Percentiles rank a stretch among this genome's conserved stretches.
These are phyloP conservation scores for Termitomyces sp. DNA, from an alignment of 768 basidiomycete genomes.

Conservation along the genomic window DNA sequence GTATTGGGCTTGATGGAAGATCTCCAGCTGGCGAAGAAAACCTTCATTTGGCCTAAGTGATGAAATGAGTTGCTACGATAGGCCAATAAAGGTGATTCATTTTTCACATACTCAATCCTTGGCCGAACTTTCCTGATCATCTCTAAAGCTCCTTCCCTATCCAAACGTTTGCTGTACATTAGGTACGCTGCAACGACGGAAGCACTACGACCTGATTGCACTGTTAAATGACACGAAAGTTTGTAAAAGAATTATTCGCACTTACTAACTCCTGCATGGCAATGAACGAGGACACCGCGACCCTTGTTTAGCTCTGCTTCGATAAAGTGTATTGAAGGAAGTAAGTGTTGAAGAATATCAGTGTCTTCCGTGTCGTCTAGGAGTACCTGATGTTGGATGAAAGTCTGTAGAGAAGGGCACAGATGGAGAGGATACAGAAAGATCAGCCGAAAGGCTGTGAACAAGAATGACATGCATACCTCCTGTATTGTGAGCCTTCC, in stretches of 20 bases:
- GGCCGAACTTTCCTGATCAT: slow-evolving; percentile 67
- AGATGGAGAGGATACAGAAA: background rate
- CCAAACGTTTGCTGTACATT: slow-evolving; percentile 66
- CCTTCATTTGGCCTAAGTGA: slow-evolving; percentile 74
- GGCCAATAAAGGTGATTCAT: background rate
- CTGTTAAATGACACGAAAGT: background rate
- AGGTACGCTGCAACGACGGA: slow-evolving; percentile 87
- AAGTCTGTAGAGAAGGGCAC: slow-evolving; percentile 47
- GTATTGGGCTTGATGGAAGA: slow-evolving; percentile 73
- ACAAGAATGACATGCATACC: slow-evolving; percentile 33
- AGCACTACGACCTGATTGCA: slow-evolving; percentile 66
- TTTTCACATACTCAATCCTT: slow-evolving; percentile 51
- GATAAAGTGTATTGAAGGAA: slow-evolving; percentile 82
- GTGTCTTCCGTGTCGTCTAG: slow-evolving; percentile 74
- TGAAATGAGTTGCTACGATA: background rate
- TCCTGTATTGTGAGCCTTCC: slow-evolving; percentile 64
- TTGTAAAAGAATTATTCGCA: slow-evolving; percentile 9
- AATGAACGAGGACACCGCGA: slow-evolving; percentile 82
- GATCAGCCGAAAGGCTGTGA: background rate
- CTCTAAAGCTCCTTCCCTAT: slow-evolving; percentile 60
- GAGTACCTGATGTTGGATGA: slow-evolving; percentile 74
- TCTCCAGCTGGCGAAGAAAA: slow-evolving; percentile 75
- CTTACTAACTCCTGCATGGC: slow-evolving; percentile 86
- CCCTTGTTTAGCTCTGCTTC: slow-evolving; percentile 72
- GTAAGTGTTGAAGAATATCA: slow-evolving; percentile 76